Percentiles rank a stretch among this genome's conserved stretches.
Evolutionary conservation across 257 asterid species (phyloP).

Genomic region (Eucommia ulmoides): DNA sequence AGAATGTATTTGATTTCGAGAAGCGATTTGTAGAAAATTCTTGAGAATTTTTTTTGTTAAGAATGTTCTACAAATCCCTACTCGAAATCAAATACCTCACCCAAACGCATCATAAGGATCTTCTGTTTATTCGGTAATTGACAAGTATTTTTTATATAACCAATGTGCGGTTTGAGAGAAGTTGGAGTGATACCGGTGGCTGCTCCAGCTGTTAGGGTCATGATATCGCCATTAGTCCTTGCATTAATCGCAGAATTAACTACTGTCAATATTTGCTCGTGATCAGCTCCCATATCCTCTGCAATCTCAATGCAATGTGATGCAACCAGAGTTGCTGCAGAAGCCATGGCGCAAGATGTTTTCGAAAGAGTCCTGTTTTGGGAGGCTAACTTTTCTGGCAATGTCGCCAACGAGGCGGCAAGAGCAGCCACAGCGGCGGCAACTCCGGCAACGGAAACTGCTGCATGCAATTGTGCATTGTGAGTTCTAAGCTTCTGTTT

Average conservation of each 20-base stretch:
- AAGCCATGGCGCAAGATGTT: conserved; percentile 45
- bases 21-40: neutral
- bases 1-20: too few relatives aligned
- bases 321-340: conserved; percentile 90
- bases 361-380: conserved; percentile 34
- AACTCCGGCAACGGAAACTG: conserved; percentile 73
- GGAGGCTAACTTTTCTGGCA: conserved; percentile 23
- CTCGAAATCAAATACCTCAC: too few relatives aligned
- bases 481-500: conserved; percentile 75
- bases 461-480: conserved; percentile 76
- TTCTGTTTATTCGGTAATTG: neutral
- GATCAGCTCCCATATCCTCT: conserved; percentile 78
- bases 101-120: neutral
- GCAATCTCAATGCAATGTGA: conserved; percentile 93
- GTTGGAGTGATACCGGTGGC: conserved; percentile 52
- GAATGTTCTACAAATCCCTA: neutral
- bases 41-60: neutral
- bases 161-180: neutral
- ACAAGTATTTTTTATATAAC: neutral
- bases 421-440: conserved; percentile 89
- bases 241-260: conserved; percentile 65
- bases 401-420: conserved; percentile 38
- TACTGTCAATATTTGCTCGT: conserved; percentile 47
- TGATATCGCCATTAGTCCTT: conserved; percentile 67
- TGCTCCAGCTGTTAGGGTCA: conserved; percentile 86